phyloP scores from a whole-genome alignment of 83 land plant species.

The Thuja plicata region DNA sequence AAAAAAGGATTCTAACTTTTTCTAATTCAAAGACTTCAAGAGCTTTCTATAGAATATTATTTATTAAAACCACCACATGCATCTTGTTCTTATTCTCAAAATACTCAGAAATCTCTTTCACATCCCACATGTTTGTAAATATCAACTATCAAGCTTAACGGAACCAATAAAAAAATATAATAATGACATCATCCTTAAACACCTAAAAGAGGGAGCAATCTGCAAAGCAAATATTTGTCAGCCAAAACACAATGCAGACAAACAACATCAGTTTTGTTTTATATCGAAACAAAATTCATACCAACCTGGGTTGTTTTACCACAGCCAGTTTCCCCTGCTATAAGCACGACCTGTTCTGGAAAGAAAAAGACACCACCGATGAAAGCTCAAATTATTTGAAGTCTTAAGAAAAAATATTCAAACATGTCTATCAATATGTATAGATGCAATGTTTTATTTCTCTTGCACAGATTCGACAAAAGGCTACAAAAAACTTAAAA shows the following conservation, averaged over 20 bases:
- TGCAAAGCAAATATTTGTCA: not conserved
- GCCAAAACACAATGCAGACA: not conserved
- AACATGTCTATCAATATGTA: not conserved
- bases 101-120: not conserved
- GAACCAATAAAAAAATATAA: not conserved
- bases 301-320: constrained; percentile 98
- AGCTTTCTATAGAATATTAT: not conserved
- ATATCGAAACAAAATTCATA: not conserved
- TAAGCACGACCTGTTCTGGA: constrained; percentile 80
- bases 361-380: not conserved
- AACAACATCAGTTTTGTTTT: not conserved
- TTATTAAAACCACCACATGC: not conserved
- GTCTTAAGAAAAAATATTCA: not conserved
- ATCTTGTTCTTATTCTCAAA: not conserved
- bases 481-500: not conserved
- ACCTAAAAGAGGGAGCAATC: not conserved
- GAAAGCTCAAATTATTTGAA: constrained; percentile 4
- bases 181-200: not conserved
- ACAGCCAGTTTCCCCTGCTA: constrained; percentile 99
- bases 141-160: not conserved
- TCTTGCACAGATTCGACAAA: not conserved
- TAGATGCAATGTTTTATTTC: not conserved
- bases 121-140: not conserved
- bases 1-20: not conserved
- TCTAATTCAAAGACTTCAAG: not conserved